These are phyloP conservation scores for Fusarium tanahbumbuense DNA, from an alignment of 2,329 filamentous ascomycete species.

Conservation along the genomic window DNA sequence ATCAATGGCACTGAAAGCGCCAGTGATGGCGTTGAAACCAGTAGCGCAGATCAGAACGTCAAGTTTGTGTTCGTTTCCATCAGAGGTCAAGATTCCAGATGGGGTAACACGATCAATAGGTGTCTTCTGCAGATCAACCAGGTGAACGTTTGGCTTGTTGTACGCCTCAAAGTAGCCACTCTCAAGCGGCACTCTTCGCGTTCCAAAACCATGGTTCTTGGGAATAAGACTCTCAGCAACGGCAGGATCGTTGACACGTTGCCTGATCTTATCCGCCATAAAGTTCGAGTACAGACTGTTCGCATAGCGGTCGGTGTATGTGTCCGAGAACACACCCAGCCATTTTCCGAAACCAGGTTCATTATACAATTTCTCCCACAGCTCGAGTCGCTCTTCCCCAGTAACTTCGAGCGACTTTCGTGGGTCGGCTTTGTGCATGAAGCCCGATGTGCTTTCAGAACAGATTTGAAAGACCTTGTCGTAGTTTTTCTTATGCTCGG, in stretches of 20 bases:
- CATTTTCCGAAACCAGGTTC: constrained; percentile 32
- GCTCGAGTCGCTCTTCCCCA: constrained; percentile 3
- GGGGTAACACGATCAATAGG: constrained; percentile 6
- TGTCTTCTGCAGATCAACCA: constrained; percentile 24
- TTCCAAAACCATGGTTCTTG: constrained; percentile 33
- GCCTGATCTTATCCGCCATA: constrained; percentile 32
- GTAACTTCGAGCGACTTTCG: constrained; percentile 30
- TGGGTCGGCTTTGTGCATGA: constrained; percentile 31
- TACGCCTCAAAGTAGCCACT: constrained; percentile 38
- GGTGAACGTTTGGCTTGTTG: constrained; percentile 30
- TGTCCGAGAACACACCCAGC: constrained; percentile 33
- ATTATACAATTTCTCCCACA: constrained; percentile 30
- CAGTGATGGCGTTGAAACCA: constrained; percentile 36
- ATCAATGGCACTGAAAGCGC: constrained; percentile 31
- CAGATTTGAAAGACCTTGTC: constrained; percentile 28
- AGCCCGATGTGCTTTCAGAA: constrained; percentile 12
- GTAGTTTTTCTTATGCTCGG: constrained; percentile 23
- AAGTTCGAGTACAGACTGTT: constrained; percentile 33
- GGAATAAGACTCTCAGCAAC: constrained; percentile 25
- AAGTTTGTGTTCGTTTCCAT: constrained; percentile 20
- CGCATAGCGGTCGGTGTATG: constrained; percentile 28
- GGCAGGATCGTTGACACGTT: constrained; percentile 7
- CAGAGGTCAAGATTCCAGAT: constrained; percentile 13
- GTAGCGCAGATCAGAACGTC: constrained; percentile 38
- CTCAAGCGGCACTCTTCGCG: constrained; percentile 27